A percentile compares a stretch with the other conserved stretches of the same genome.
Evolutionary conservation across 2,329 filamentous ascomycete species (phyloP).

Genomic region (Hypocrella siamensis): DNA sequence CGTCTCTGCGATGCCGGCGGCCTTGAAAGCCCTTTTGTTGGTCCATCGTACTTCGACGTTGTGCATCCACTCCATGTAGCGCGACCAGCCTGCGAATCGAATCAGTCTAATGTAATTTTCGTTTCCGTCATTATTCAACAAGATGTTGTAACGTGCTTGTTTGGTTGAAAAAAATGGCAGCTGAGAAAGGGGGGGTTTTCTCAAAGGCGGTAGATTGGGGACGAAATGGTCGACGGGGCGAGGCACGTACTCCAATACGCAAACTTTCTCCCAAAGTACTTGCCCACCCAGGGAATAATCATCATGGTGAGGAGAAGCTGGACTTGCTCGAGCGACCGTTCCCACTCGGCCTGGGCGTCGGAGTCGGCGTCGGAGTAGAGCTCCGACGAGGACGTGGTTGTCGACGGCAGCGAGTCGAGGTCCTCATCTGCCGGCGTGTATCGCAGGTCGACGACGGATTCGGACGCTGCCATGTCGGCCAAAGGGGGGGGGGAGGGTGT

Average conservation of each 20-base stretch:
- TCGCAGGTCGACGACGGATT: conserved; percentile 41
- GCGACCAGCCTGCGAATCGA: conserved; percentile 85
- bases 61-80: conserved; percentile 92
- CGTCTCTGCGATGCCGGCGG: conserved; percentile 46
- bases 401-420: conserved; percentile 47
- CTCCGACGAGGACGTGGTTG: conserved; percentile 18
- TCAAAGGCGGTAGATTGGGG: too few species aligned
- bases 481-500: not conserved
- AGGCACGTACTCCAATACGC: conserved; percentile 74
- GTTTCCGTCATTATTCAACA: too few species aligned
- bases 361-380: conserved; percentile 45
- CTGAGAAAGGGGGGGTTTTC: too few species aligned
- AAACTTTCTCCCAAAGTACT: conserved; percentile 87
- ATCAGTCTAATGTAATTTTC: too few species aligned
- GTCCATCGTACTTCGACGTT: conserved; percentile 54
- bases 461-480: conserved; percentile 18
- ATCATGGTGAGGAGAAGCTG: conserved; percentile 91
- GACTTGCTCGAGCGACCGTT: conserved; percentile 82
- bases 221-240: not conserved
- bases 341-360: conserved; percentile 91
- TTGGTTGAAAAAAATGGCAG: too few species aligned
- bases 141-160: too few species aligned
- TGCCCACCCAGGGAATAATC: conserved; percentile 81
- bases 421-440: conserved; percentile 37
- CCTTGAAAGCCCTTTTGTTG: conserved; percentile 47